Percentiles rank a stretch among this genome's conserved stretches.
phyloP scores from a whole-genome alignment of 306 rosid genomes.

The Dalbergia cochinchinensis region DNA sequence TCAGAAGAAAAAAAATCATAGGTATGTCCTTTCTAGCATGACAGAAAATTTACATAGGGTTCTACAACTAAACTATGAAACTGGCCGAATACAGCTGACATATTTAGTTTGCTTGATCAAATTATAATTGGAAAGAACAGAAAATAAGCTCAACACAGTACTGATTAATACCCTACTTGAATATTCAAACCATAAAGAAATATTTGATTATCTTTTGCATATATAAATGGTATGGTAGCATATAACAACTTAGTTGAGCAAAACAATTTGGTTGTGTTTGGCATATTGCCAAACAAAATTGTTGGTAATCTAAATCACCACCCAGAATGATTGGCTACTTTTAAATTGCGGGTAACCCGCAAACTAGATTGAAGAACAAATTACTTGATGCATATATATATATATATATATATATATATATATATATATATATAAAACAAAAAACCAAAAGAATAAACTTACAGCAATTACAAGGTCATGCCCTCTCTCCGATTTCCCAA shows the following conservation, averaged over 20 bases:
- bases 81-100: conserved; percentile 9
- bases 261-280: neutral
- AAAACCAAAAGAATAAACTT: conserved; percentile 55
- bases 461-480: conserved; percentile 98
- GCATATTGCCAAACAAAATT: too few relatives aligned
- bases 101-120: neutral
- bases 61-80: conserved; percentile 27
- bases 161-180: neutral
- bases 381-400: conserved; percentile 1
- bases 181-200: neutral
- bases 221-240: conserved; percentile 1
- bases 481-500: conserved; percentile 76
- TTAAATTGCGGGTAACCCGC: neutral
- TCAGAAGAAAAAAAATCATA: neutral
- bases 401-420: too few relatives aligned
- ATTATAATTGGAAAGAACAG: neutral
- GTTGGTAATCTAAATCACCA: too few relatives aligned
- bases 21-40: conserved; percentile 15
- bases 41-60: conserved; percentile 5
- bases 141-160: neutral
- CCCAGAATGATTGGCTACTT: too few relatives aligned
- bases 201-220: neutral
- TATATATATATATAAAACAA: too few relatives aligned
- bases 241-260: neutral
- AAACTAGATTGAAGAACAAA: conserved; percentile 14